Conservation (phyloP, 495 filamentous ascomycete genomes). For the Penicillium malachiteum region DNA sequence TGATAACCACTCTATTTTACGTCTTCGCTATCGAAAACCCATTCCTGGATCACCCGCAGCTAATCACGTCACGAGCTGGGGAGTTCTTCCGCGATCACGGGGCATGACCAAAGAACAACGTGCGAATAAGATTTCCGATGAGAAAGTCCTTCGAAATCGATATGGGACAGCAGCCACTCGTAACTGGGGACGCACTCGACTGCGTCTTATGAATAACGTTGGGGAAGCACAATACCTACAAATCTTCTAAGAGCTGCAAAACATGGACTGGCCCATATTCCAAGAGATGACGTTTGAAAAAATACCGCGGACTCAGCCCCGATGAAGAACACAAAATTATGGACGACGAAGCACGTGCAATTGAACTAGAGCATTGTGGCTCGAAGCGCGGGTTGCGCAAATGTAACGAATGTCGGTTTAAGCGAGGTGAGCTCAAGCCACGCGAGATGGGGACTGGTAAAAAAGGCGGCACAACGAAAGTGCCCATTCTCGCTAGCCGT, state of each 20-base stretch:
- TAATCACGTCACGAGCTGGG: conserved; percentile 7
- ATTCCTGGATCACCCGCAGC: conserved; percentile 7
- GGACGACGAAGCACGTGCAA: conserved; percentile 4
- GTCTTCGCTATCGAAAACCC: conserved; percentile 13
- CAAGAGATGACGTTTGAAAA: neutral
- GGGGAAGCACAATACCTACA: no score
- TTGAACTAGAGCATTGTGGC: conserved; percentile 11
- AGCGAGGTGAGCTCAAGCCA: conserved; percentile 1
- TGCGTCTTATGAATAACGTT: no score
- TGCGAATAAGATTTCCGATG: neutral
- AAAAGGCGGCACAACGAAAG: conserved; percentile 1
- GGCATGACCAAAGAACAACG: neutral
- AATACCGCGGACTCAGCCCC: neutral
- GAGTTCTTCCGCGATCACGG: neutral
- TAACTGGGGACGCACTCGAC: no score
- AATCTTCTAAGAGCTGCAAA: no score
- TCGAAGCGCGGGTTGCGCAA: conserved; percentile 16
- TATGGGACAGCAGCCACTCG: no score
- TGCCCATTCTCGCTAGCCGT: conserved; percentile 7
- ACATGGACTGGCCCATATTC: no score
- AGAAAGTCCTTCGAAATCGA: no score
- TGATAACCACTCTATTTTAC: conserved; percentile 5
- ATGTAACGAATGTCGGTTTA: conserved; percentile 13
- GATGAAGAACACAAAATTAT: neutral
- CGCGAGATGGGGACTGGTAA: neutral